phyloP scores from a whole-genome alignment of 371 early-diverging fungal species.

The Basidiobolus meristosporus region DNA sequence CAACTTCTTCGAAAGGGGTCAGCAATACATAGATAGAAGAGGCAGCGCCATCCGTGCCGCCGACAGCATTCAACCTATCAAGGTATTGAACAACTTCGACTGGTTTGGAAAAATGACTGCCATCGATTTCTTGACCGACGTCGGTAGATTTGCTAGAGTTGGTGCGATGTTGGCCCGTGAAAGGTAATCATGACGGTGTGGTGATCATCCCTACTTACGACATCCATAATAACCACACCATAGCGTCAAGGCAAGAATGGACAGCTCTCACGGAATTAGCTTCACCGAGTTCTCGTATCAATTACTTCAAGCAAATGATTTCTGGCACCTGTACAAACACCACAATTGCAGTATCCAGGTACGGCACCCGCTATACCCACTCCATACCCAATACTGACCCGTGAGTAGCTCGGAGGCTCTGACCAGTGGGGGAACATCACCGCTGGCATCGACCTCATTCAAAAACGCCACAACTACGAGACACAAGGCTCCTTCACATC shows the following conservation, averaged over 20 bases:
- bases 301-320: slow-evolving; percentile 86
- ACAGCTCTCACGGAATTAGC: slow-evolving; percentile 69
- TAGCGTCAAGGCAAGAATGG: slow-evolving; percentile 56
- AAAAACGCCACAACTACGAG: slow-evolving; percentile 11
- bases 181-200: slow-evolving; percentile 36
- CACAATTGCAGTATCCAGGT: slow-evolving; percentile 52
- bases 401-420: slow-evolving; percentile 69
- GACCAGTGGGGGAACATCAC: slow-evolving; percentile 97
- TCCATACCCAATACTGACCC: too few species aligned
- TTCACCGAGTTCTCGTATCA: slow-evolving; percentile 95
- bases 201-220: slow-evolving; percentile 1
- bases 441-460: slow-evolving; percentile 82
- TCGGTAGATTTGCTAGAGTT: slow-evolving; percentile 66
- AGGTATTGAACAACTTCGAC: slow-evolving; percentile 58
- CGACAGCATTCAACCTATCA: slow-evolving; percentile 9
- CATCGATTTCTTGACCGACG: slow-evolving; percentile 52
- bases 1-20: slow-evolving; percentile 44
- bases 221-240: background rate
- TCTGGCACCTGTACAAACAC: slow-evolving; percentile 54
- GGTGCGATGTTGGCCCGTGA: slow-evolving; percentile 75
- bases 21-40: slow-evolving; percentile 14
- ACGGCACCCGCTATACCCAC: too few species aligned
- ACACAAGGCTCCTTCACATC: slow-evolving; percentile 8
- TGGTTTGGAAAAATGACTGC: slow-evolving; percentile 70
- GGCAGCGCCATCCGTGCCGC: slow-evolving; percentile 5